Evolutionary conservation across 2,329 filamentous ascomycete species (phyloP).

Genomic region (Mycosphaerelloides madeirae): DNA sequence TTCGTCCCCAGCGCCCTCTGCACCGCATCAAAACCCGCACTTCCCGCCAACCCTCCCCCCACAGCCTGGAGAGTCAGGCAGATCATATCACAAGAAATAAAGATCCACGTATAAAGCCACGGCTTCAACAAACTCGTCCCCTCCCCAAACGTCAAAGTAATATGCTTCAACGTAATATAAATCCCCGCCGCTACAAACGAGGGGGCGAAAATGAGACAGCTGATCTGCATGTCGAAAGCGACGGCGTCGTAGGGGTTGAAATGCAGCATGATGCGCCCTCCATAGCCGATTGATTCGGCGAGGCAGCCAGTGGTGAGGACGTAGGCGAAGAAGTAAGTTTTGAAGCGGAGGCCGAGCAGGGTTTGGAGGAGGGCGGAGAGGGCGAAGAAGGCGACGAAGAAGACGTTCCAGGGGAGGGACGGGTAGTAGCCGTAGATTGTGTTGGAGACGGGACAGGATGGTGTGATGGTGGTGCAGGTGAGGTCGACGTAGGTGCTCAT

Average conservation of each 20-base stretch:
- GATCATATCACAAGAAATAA: constrained; percentile 47
- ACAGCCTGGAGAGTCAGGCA: constrained; percentile 43
- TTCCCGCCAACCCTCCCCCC: constrained; percentile 41
- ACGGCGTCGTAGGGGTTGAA: constrained; percentile 39
- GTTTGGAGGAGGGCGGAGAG: constrained; percentile 34
- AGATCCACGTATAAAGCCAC: constrained; percentile 46
- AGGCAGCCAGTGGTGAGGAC: constrained; percentile 38
- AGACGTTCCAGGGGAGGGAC: constrained; percentile 34
- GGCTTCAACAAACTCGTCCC: constrained; percentile 40
- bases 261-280: constrained; percentile 40
- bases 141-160: constrained; percentile 41
- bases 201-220: constrained; percentile 41
- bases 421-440: constrained; percentile 40
- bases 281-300: constrained; percentile 42
- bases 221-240: constrained; percentile 42
- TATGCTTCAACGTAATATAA: constrained; percentile 45
- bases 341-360: constrained; percentile 32
- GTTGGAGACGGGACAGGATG: constrained; percentile 33
- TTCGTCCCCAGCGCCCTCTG: constrained; percentile 38
- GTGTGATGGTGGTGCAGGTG: constrained; percentile 26
- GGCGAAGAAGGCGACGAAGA: constrained; percentile 37
- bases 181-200: constrained; percentile 45
- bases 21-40: constrained; percentile 30
- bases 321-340: constrained; percentile 38
- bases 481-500: constrained; percentile 3